phyloP scores from a whole-genome alignment of 108 stramenopile species.

The Nitzschia palea region DNA sequence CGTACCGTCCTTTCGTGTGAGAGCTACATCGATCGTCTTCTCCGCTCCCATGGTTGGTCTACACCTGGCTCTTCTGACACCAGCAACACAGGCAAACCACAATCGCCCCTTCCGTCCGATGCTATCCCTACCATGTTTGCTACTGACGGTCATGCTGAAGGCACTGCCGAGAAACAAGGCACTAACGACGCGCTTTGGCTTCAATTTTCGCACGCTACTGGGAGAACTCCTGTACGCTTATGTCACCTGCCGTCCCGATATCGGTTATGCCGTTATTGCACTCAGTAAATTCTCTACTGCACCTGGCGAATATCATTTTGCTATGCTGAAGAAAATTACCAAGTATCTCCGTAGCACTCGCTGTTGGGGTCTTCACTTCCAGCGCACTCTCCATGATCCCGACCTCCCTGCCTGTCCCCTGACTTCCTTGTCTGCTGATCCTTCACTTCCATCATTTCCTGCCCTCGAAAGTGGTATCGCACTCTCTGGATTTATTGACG shows the following conservation, averaged over 20 bases:
- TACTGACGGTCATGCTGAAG: background rate
- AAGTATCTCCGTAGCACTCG: slow-evolving; percentile 22
- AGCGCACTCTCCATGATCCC: background rate
- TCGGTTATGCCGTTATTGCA: slow-evolving; percentile 23
- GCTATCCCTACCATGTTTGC: background rate
- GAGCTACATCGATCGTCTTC: slow-evolving; percentile 30
- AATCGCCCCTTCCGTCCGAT: background rate
- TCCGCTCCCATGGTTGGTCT: slow-evolving; percentile 35
- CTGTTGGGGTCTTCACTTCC: background rate
- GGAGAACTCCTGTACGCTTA: slow-evolving; percentile 48
- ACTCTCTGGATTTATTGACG: slow-evolving; percentile 20
- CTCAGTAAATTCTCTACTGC: slow-evolving; percentile 8
- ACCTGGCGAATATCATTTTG: slow-evolving; percentile 29
- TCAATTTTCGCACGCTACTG: slow-evolving; percentile 29
- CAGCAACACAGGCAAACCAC: background rate
- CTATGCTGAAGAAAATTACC: slow-evolving; percentile 4
- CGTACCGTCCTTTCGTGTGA: slow-evolving; percentile 29
- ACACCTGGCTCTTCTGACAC: background rate
- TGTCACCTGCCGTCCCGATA: slow-evolving; percentile 35
- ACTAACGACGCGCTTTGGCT: background rate
- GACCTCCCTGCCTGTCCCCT: slow-evolving; percentile 4
- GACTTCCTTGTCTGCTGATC: background rate
- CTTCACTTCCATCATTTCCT: background rate
- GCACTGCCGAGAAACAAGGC: background rate
- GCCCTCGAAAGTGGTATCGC: background rate